Percentiles rank a stretch among this genome's conserved stretches.
Conservation (phyloP, 306 rosid species). For the Cucumis cinereus region DNA sequence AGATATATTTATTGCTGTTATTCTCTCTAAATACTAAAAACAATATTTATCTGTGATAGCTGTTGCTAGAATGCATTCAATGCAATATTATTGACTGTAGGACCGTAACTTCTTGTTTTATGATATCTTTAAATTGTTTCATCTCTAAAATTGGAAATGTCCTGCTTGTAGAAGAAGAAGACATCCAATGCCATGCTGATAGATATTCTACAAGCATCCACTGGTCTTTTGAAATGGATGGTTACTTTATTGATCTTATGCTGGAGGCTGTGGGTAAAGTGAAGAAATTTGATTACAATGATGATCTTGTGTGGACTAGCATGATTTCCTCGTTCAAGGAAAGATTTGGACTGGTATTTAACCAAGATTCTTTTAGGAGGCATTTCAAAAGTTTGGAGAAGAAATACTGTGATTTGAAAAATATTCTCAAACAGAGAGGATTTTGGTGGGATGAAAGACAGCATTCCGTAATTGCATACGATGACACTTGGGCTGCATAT, state of each 20-base stretch:
- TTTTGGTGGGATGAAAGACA: constrained; percentile 44
- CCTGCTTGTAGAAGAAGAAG: constrained; percentile 23
- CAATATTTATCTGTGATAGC: not conserved
- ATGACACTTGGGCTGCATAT: constrained; percentile 42
- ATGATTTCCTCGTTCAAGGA: constrained; percentile 25
- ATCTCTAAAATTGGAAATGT: not conserved
- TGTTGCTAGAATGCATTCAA: constrained; percentile 1
- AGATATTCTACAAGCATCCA: constrained; percentile 16
- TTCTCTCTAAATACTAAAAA: not conserved
- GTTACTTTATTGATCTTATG: constrained; percentile 36
- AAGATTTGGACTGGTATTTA: constrained; percentile 30
- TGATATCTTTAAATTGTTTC: not conserved
- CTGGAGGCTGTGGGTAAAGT: constrained; percentile 22
- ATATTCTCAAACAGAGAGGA: constrained; percentile 29
- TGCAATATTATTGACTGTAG: not conserved
- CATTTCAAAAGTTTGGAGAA: constrained; percentile 27
- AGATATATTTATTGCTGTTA: not conserved
- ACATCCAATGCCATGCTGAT: constrained; percentile 17
- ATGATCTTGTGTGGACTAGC: constrained; percentile 24
- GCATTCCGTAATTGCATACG: constrained; percentile 27
- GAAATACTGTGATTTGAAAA: constrained; percentile 29
- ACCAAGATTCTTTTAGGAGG: constrained; percentile 21
- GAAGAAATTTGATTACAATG: constrained; percentile 22
- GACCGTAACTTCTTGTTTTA: not conserved
- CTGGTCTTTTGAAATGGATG: constrained; percentile 46